Evolutionary conservation across 805 yeast species (phyloP).

Genomic region (Lipomyces chichibuensis): DNA sequence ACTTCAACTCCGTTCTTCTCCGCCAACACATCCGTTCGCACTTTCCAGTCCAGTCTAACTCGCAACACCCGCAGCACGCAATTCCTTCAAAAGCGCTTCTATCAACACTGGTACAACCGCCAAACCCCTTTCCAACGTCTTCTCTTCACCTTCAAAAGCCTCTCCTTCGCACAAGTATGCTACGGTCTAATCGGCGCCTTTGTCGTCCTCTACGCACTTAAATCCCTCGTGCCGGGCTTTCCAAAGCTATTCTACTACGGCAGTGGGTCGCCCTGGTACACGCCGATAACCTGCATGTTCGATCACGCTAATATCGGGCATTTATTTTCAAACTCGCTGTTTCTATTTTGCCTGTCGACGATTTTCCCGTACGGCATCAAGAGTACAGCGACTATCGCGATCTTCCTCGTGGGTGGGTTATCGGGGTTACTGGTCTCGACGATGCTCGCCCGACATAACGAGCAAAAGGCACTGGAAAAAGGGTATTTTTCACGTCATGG

Average conservation of each 20-base stretch:
- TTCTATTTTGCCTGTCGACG: conserved; percentile 13
- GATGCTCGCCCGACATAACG: conserved; percentile 4
- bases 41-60: neutral
- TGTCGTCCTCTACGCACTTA: conserved; percentile 17
- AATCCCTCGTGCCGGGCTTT: conserved; percentile 22
- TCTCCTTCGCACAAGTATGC: conserved; percentile 14
- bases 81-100: conserved; percentile 13
- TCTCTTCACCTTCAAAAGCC: conserved; percentile 9
- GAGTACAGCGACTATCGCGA: conserved; percentile 12
- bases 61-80: neutral
- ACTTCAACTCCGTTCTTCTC: neutral
- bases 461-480: conserved; percentile 5
- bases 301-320: conserved; percentile 21
- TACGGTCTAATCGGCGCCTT: conserved; percentile 24
- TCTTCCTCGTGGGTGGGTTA: conserved; percentile 20
- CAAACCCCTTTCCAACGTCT: conserved; percentile 2
- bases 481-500: conserved; percentile 5
- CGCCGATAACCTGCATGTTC: conserved; percentile 22
- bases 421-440: conserved; percentile 12
- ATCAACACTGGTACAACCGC: conserved; percentile 28
- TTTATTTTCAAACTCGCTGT: conserved; percentile 21
- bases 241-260: conserved; percentile 17
- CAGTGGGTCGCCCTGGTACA: neutral
- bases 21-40: neutral
- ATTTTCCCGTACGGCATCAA: conserved; percentile 24